These are phyloP conservation scores for Candida jianshihensis DNA, from an alignment of 805 yeast genomes.

Conservation along the genomic window DNA sequence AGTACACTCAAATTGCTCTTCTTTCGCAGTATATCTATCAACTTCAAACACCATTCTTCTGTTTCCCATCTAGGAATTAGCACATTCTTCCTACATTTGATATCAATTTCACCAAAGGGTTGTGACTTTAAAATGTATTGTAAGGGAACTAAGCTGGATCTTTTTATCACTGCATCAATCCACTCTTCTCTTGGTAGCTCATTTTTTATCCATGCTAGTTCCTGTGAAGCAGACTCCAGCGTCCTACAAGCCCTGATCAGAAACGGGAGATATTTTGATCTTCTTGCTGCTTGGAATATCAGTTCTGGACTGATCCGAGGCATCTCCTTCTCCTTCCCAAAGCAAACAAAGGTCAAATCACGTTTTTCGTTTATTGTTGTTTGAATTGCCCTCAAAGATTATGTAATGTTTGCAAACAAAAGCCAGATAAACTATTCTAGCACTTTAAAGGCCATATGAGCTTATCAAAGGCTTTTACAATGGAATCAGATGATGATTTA, in stretches of 20 bases:
- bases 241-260: conserved; percentile 16
- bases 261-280: conserved; percentile 8
- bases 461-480: too few species aligned
- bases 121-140: conserved; percentile 83
- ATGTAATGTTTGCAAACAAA: too few species aligned
- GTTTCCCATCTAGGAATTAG: conserved; percentile 94
- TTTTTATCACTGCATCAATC: conserved; percentile 42
- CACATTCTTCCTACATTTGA: conserved; percentile 56
- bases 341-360: too few species aligned
- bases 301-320: conserved; percentile 13
- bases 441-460: too few species aligned
- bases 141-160: conserved; percentile 58
- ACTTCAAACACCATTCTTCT: conserved; percentile 72
- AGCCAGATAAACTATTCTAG: too few species aligned
- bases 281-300: conserved; percentile 5
- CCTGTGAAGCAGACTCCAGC: conserved; percentile 40
- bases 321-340: conserved; percentile 8
- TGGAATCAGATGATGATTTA: too few species aligned
- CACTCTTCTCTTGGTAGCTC: conserved; percentile 46
- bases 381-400: too few species aligned
- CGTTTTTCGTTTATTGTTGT: too few species aligned
- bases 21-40: conserved; percentile 22
- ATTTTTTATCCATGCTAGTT: conserved; percentile 54
- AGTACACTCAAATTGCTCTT: conserved; percentile 25
- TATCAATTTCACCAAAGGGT: conserved; percentile 71